A percentile compares a stretch with the other conserved stretches of the same genome.
phyloP scores from a whole-genome alignment of 1,139 yeast species.

The Yamadazyma dendronema region DNA sequence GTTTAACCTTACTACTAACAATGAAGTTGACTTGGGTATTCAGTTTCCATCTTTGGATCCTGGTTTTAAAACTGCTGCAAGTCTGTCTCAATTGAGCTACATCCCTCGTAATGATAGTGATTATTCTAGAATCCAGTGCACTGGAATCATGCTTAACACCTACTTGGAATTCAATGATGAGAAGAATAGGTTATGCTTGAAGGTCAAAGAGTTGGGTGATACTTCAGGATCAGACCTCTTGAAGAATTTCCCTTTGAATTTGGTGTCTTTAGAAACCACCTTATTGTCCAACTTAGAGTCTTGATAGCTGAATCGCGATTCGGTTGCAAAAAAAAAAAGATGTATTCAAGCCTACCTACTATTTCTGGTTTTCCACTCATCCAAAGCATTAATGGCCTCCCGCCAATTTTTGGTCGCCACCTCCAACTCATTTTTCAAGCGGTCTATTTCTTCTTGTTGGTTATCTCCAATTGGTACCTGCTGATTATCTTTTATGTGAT shows the following conservation, averaged over 20 bases:
- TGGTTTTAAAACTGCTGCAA: background rate
- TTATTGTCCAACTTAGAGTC: slow-evolving; percentile 16
- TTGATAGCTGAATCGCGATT: no score
- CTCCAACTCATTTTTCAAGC: slow-evolving; percentile 36
- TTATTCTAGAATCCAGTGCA: slow-evolving; percentile 25
- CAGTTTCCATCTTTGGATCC: background rate
- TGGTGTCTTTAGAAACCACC: slow-evolving; percentile 34
- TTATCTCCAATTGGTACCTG: background rate
- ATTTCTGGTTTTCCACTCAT: slow-evolving; percentile 33
- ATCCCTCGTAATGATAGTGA: slow-evolving; percentile 1
- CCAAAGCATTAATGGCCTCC: slow-evolving; percentile 45
- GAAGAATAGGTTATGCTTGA: slow-evolving; percentile 19
- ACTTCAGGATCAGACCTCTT: slow-evolving; percentile 19
- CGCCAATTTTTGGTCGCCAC: slow-evolving; percentile 40
- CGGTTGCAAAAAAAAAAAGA: background rate
- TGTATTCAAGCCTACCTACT: background rate
- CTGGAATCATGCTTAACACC: slow-evolving; percentile 32
- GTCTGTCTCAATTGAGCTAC: background rate
- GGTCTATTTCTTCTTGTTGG: slow-evolving; percentile 12
- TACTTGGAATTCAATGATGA: slow-evolving; percentile 22
- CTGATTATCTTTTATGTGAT: slow-evolving; percentile 4
- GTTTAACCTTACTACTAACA: slow-evolving; percentile 1
- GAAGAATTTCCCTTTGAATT: slow-evolving; percentile 31
- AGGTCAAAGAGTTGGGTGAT: slow-evolving; percentile 16
- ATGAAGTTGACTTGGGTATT: background rate